Evolutionary conservation across 2,329 filamentous ascomycete species (phyloP).

Genomic region (Cladosporium sphaerospermum): DNA sequence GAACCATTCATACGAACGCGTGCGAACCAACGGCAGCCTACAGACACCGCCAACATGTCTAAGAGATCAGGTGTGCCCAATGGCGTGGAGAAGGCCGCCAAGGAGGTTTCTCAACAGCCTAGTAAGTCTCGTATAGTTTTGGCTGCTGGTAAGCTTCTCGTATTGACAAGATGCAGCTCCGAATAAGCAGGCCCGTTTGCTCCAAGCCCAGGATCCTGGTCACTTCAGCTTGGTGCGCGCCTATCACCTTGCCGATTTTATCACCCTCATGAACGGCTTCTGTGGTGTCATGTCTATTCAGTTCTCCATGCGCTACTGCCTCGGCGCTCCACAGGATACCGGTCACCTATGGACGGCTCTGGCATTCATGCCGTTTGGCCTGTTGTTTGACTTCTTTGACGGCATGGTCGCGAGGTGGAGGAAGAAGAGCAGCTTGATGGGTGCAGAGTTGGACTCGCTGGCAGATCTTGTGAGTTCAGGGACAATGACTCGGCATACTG

Average conservation of each 20-base stretch:
- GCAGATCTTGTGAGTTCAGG: constrained; percentile 67
- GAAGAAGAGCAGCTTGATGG: constrained; percentile 95
- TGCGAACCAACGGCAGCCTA: background rate
- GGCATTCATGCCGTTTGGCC: constrained; percentile 78
- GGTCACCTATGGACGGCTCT: constrained; percentile 76
- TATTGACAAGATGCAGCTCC: constrained; percentile 40
- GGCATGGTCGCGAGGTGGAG: constrained; percentile 95
- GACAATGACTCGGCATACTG: background rate
- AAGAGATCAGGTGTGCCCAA: constrained; percentile 53
- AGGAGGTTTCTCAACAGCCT: constrained; percentile 33
- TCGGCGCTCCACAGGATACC: constrained; percentile 55
- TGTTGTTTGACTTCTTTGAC: constrained; percentile 98
- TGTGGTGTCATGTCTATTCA: constrained; percentile 94
- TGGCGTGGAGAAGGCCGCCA: constrained; percentile 42
- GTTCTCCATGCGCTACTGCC: constrained; percentile 87
- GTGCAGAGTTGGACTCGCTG: constrained; percentile 91
- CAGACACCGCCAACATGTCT: constrained; percentile 48
- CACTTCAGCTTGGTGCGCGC: constrained; percentile 59
- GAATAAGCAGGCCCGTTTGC: constrained; percentile 71
- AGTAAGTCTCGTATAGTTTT: constrained; percentile 32
- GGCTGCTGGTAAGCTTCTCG: background rate
- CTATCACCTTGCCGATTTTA: constrained; percentile 73
- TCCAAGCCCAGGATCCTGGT: constrained; percentile 58
- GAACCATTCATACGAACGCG: too few relatives aligned
- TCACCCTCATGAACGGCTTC: constrained; percentile 79